Base-by-base conservation (phyloP, 768 basidiomycete genomes). In the Steccherinum ochraceum region DNA sequence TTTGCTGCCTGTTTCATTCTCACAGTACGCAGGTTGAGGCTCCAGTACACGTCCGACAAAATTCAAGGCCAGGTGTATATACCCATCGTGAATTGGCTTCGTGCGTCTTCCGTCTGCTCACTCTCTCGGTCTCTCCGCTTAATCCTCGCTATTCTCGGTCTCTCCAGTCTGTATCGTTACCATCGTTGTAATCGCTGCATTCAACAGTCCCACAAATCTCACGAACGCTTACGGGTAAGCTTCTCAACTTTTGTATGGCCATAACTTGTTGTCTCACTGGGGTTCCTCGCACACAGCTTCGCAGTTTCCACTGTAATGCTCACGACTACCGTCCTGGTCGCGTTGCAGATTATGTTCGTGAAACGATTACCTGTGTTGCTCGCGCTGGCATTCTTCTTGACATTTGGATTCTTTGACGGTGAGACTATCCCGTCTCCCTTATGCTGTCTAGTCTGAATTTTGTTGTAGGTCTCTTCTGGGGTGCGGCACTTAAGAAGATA, bases 301-400 rank as follows among this genome's bases (percentile, higher is more conserved):
- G 78, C 82, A 0, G 83, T 86, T 11, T 72, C 83, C 0, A 80
- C 80, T 0, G 81, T 84, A 26, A 79, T 87, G 78, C 70, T 85
- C 55, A 72, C 79, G 3, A 86, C 83, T 0, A 77, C 75, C 4
- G 62, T 76, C 5, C 64, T 86, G 46, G 64, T 87, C 20, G 65
- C 78, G 0, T 61, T 84, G 13, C 81, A 83, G 42, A 83, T 83
- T 57, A 67, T 62, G 21, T 80, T 72, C 49, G 74, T 83, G 52
- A 86, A 85, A 55, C 61, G 69, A 19, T 65, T 70, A 49, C 74
- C 77, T 3, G 54, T 72, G 45, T 30, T 74, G 3, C 42, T 81
- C 12, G 69, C 71, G 0, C 5, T 80, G 3, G 63, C 56, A 1
- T 84, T 75, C 59, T 75, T 83, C 55, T 0, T 78, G 11, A 58